Base-by-base conservation (phyloP, 2,329 filamentous ascomycete genomes). In the Daldinia sp. region DNA sequence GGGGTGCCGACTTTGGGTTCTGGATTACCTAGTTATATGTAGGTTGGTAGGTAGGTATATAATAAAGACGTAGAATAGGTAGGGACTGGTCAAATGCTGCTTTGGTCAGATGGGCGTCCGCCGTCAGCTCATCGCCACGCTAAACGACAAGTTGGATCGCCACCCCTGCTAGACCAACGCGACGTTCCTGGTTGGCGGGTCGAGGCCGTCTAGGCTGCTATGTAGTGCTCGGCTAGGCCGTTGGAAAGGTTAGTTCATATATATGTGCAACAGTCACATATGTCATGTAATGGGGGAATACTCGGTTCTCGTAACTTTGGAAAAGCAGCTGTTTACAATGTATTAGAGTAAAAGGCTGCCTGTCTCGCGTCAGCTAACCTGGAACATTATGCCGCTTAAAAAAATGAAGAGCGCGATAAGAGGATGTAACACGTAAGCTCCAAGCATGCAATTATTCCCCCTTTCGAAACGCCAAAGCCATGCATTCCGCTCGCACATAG, bases 401-500 rank as follows among this genome's bases (percentile, higher is more conserved):
- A 19, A 4, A 48, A 48, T 55, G 34, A 27, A 43, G 55, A 59
- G 58, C 58, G 64, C 21, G 30, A 55, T 39, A 62, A 35, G 21
- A n/a, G 21, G 39, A 41, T 34, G 41, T 37, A 58, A 58, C 30
- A 56, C 51, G 21, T 7, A 56, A 48, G 25, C 21, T 32, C 39
- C 41, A 61, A 63, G 47, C 56, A 53, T 60, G 45, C 27, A 21
- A n/a, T 49, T 50, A 21, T 41, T 7, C 23, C 43, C 58, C 32
- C 52, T 41, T 50, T 19, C 23, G 27, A 30, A 68, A 70, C 68
- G 66, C 68, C 68, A 63, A 60, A 70, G 65, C 64, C 63, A 70
- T 70, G 68, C 68, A 69, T 58, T 37, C 58, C 49, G 30, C 35
- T 62, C 55, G 53, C 39, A 32, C 58, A 53, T 47, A 57, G 52